Conservation (phyloP, 495 filamentous ascomycete species). For the Aspergillus sparsus region DNA sequence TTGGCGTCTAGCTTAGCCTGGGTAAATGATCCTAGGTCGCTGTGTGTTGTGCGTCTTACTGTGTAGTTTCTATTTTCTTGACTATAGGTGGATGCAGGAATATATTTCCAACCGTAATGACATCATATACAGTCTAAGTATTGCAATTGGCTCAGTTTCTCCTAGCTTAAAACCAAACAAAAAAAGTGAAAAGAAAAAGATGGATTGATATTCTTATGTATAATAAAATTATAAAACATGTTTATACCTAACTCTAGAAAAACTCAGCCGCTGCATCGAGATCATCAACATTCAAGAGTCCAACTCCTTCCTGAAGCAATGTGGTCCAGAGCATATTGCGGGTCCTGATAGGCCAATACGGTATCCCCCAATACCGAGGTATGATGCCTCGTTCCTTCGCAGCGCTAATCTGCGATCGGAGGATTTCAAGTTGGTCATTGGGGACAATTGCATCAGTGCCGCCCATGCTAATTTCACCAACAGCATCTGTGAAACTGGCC, state of each 20-base stretch:
- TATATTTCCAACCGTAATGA: too few species aligned
- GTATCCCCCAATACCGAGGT: constrained; percentile 74
- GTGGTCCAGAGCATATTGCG: constrained; percentile 70
- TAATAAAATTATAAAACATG: constrained; percentile 13
- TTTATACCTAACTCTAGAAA: constrained; percentile 25
- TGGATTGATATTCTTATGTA: constrained; percentile 31
- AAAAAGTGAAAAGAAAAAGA: background rate
- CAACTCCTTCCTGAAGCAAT: constrained; percentile 65
- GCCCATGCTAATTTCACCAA: constrained; percentile 40
- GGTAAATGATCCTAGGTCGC: too few species aligned
- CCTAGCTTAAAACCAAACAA: background rate
- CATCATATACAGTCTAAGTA: too few species aligned
- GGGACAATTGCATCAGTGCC: constrained; percentile 35
- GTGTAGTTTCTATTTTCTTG: too few species aligned
- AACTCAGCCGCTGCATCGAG: constrained; percentile 54
- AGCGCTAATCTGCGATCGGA: constrained; percentile 59
- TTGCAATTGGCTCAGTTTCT: background rate
- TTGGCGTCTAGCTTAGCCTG: too few species aligned
- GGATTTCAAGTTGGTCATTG: constrained; percentile 55
- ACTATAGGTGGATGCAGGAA: too few species aligned
- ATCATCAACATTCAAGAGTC: constrained; percentile 79
- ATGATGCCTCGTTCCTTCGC: constrained; percentile 66
- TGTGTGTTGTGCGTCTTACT: too few species aligned
- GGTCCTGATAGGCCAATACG: constrained; percentile 63
- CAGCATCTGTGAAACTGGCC: constrained; percentile 41